Evolutionary conservation across 108 stramenopile species (phyloP).

Genomic region (Aureococcus anophagefferens): DNA sequence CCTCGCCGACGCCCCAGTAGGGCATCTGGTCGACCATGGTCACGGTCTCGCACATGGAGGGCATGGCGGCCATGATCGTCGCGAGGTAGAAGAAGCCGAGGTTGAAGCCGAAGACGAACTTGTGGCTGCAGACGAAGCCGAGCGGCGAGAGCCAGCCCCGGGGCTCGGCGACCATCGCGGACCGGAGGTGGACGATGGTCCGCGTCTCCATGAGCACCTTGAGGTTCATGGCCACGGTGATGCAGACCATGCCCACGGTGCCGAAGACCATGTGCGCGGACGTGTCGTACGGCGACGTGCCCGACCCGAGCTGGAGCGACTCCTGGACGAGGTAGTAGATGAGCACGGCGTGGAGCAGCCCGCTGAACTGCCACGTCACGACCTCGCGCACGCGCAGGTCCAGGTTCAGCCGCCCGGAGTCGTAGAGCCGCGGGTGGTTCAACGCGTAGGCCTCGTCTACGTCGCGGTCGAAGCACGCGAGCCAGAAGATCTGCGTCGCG

Average conservation of each 20-base stretch:
- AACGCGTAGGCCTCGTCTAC: constrained; percentile 65
- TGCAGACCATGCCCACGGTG: neutral
- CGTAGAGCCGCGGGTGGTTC: constrained; percentile 60
- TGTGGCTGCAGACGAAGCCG: neutral
- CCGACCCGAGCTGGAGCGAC: neutral
- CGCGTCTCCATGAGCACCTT: neutral
- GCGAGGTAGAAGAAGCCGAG: neutral
- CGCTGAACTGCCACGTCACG: constrained; percentile 55
- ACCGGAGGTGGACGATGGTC: neutral
- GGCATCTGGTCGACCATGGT: too few relatives aligned
- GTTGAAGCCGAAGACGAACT: neutral
- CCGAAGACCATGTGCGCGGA: neutral
- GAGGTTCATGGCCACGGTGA: neutral
- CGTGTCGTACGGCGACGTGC: neutral
- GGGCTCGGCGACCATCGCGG: neutral
- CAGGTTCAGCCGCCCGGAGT: constrained; percentile 63
- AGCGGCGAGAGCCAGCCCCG: neutral
- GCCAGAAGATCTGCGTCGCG: constrained; percentile 67
- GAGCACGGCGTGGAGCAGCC: constrained; percentile 51
- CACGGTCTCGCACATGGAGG: neutral
- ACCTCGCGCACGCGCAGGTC: constrained; percentile 49
- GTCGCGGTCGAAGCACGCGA: constrained; percentile 84
- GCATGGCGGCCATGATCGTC: neutral
- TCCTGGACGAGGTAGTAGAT: constrained; percentile 49
- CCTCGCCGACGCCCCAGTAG: too few relatives aligned